A percentile compares a stretch with the other conserved stretches of the same genome.
Conservation (phyloP, 208 protist genomes). For the Wallacemonas collosoma region DNA sequence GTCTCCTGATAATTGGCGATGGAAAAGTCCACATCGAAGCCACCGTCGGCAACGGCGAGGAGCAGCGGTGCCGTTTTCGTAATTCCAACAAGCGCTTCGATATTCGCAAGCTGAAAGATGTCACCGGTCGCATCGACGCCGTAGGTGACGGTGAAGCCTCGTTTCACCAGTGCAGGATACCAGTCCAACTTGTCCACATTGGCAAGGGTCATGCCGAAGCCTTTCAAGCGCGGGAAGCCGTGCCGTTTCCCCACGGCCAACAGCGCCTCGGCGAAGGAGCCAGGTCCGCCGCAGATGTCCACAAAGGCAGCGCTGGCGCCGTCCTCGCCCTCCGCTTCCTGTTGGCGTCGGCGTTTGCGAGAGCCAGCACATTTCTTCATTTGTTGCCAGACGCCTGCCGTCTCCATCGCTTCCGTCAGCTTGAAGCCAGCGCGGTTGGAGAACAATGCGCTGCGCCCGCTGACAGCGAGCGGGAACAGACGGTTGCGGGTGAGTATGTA, state of each 20-base stretch:
- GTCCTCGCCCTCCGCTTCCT: background rate
- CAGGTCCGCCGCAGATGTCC: slow-evolving; percentile 90
- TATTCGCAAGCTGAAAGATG: slow-evolving; percentile 78
- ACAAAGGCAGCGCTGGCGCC: slow-evolving; percentile 57
- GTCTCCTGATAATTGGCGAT: slow-evolving; percentile 88
- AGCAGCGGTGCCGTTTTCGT: slow-evolving; percentile 35
- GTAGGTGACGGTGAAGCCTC: slow-evolving; percentile 70
- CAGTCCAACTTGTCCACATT: slow-evolving; percentile 71
- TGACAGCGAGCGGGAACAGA: slow-evolving; percentile 71
- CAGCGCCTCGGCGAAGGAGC: slow-evolving; percentile 86
- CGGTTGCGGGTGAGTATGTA: slow-evolving; percentile 63
- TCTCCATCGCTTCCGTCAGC: slow-evolving; percentile 87
- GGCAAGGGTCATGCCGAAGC: slow-evolving; percentile 87
- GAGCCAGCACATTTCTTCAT: slow-evolving; percentile 19
- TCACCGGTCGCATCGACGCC: slow-evolving; percentile 86
- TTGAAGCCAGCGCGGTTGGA: slow-evolving; percentile 92
- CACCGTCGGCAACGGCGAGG: slow-evolving; percentile 92
- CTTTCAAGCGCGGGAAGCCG: slow-evolving; percentile 44
- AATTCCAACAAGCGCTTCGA: slow-evolving; percentile 69
- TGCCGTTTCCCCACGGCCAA: slow-evolving; percentile 41
- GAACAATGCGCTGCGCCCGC: slow-evolving; percentile 48
- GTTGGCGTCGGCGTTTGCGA: slow-evolving; percentile 21
- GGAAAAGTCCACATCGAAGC: slow-evolving; percentile 73
- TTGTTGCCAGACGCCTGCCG: slow-evolving; percentile 65
- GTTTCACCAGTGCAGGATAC: slow-evolving; percentile 66